phyloP scores from a whole-genome alignment of 148 eudicot genomes.

The Agrostemma githago region DNA sequence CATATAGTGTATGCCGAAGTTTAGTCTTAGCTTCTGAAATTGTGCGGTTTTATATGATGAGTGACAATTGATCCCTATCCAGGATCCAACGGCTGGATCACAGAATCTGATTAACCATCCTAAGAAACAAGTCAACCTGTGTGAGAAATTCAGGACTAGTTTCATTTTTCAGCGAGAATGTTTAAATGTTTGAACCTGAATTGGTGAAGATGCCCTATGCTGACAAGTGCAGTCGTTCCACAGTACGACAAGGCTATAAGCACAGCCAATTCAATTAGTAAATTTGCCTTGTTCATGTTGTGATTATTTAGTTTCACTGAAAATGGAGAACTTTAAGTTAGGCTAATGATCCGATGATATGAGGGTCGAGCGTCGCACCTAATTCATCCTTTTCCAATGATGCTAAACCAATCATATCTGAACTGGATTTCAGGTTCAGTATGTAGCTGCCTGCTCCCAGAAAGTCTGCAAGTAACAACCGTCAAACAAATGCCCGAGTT shows the following conservation, averaged over 20 bases:
- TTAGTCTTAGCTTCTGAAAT: too few relatives aligned
- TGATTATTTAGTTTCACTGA: not conserved
- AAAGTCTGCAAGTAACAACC: constrained; percentile 76
- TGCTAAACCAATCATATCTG: not conserved
- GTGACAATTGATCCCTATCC: too few relatives aligned
- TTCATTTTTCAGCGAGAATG: not conserved
- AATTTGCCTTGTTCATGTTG: not conserved
- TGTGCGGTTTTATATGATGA: too few relatives aligned
- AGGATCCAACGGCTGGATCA: too few relatives aligned
- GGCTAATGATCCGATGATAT: not conserved
- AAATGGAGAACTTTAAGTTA: not conserved
- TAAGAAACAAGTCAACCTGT: not conserved
- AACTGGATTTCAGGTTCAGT: constrained; percentile 49
- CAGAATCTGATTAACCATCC: too few relatives aligned
- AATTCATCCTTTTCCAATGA: not conserved
- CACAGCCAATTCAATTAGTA: not conserved
- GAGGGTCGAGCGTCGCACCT: not conserved
- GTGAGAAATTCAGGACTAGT: not conserved
- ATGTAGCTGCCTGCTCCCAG: constrained; percentile 85
- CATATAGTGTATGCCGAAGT: not conserved
- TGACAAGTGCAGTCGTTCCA: not conserved
- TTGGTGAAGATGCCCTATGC: too few relatives aligned
- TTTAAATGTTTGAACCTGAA: too few relatives aligned
- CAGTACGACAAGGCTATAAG: not conserved
- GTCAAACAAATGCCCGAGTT: constrained; percentile 72